Conservation (phyloP, 2,329 filamentous ascomycete species). For the Lasiodiplodia hormozganensis region DNA sequence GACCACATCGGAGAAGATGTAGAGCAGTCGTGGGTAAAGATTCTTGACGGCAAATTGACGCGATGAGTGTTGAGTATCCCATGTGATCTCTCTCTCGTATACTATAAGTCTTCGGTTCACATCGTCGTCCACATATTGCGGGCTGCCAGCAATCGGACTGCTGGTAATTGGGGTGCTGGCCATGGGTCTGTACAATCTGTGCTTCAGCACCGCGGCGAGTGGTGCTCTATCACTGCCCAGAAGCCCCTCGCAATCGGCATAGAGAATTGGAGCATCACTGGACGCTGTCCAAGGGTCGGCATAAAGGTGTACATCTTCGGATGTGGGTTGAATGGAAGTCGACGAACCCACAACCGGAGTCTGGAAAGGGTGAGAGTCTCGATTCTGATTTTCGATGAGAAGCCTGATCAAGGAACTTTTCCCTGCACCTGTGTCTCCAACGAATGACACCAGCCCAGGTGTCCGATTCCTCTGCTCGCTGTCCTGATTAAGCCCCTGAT, state of each 20-base stretch:
- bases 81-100: conserved; percentile 31
- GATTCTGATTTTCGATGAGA: conserved; percentile 48
- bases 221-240: conserved; percentile 56
- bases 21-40: conserved; percentile 51
- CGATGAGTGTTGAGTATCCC: conserved; percentile 31
- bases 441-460: conserved; percentile 53
- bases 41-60: conserved; percentile 48
- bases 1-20: conserved; percentile 53
- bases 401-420: conserved; percentile 60
- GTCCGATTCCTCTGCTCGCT: conserved; percentile 31
- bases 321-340: conserved; percentile 53
- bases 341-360: conserved; percentile 56
- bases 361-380: conserved; percentile 34
- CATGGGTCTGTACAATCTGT: no score
- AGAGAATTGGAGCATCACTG: conserved; percentile 52
- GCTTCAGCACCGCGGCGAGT: conserved; percentile 32
- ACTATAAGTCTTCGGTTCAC: no score
- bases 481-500: no score
- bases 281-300: conserved; percentile 53
- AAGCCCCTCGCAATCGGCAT: conserved; percentile 62
- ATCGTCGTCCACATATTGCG: neutral
- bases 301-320: conserved; percentile 61
- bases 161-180: neutral
- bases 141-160: neutral
- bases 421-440: conserved; percentile 56